phyloP scores from a whole-genome alignment of 2,329 filamentous ascomycete genomes.

The Biscogniauxia sp. region DNA sequence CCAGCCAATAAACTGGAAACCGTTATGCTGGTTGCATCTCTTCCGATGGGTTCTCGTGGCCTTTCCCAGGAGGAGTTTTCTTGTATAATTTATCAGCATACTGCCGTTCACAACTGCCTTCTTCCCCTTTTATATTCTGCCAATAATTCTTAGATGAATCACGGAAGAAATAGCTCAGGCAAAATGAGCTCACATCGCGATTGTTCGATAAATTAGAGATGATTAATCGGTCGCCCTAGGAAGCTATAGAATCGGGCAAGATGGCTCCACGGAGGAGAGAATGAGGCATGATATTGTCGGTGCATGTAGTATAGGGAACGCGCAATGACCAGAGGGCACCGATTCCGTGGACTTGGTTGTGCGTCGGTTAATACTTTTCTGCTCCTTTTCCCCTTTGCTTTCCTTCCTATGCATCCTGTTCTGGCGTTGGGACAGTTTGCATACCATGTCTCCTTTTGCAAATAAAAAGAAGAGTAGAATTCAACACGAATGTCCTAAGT shows the following conservation, averaged over 20 bases:
- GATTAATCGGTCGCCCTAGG: background rate
- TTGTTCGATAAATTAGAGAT: background rate
- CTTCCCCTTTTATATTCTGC: background rate
- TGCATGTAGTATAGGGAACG: background rate
- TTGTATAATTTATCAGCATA: background rate
- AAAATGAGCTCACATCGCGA: background rate
- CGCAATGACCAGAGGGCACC: background rate
- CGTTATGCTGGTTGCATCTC: background rate
- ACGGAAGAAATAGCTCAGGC: background rate
- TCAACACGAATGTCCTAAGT: too few species aligned
- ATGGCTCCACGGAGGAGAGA: background rate
- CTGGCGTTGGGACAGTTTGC: background rate
- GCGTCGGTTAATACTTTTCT: background rate
- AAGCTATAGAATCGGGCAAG: background rate
- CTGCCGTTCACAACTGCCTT: background rate
- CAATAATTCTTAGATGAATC: background rate
- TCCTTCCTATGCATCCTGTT: background rate
- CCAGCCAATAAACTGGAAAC: conserved; percentile 37
- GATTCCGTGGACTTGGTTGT: background rate
- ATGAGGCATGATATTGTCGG: background rate
- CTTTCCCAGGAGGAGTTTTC: background rate
- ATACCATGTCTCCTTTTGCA: background rate
- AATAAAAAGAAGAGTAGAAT: background rate
- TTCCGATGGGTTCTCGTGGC: background rate
- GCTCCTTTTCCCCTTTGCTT: background rate